Conservation (phyloP, 140 eudicot genomes). For the Oenanthe javanica region DNA sequence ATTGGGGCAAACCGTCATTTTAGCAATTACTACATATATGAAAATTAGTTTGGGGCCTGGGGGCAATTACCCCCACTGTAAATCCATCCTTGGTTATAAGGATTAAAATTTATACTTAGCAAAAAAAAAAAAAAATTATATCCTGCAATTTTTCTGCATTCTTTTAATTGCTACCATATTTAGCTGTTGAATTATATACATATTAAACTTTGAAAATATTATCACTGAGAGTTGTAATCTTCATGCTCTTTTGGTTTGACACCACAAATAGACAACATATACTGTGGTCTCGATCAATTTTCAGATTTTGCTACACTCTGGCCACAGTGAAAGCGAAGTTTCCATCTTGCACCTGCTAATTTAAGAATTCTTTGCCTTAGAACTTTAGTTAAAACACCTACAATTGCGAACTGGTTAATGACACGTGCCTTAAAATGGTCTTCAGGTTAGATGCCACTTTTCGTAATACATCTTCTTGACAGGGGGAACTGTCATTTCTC, state of each 20-base stretch:
- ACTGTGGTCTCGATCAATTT: not conserved
- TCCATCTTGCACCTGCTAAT: not conserved
- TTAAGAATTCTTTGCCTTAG: not conserved
- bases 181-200: not conserved
- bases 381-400: not conserved
- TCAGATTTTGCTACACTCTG: not conserved
- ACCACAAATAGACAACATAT: not conserved
- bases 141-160: not conserved
- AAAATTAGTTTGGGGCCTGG: too few relatives aligned
- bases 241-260: not conserved
- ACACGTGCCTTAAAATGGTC: not conserved
- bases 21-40: too few relatives aligned
- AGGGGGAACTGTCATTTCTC: not conserved
- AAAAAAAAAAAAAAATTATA: too few relatives aligned
- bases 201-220: not conserved
- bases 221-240: not conserved
- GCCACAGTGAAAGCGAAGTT: not conserved
- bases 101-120: not conserved
- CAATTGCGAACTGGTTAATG: not conserved
- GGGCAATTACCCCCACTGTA: too few relatives aligned
- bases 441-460: not conserved
- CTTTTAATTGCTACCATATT: not conserved
- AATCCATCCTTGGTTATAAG: too few relatives aligned
- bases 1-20: too few relatives aligned
- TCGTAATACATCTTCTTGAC: not conserved